These are phyloP conservation scores for Dothistroma septosporum DNA, from an alignment of 2,329 filamentous ascomycete genomes.

Conservation along the genomic window DNA sequence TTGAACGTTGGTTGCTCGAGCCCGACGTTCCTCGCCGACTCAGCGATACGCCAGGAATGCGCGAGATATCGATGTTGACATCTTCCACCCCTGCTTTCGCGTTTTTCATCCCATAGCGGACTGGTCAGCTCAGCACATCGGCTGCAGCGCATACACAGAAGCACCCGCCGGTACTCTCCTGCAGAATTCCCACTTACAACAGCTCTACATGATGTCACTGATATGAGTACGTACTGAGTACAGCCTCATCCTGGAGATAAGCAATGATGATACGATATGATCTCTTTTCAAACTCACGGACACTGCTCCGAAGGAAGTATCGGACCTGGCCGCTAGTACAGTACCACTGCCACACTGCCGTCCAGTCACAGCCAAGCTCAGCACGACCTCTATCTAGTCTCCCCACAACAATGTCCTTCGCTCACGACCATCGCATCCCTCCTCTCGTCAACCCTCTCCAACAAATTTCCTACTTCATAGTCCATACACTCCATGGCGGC, in stretches of 20 bases:
- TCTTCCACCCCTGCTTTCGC: background rate
- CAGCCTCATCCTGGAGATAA: background rate
- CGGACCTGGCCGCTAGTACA: background rate
- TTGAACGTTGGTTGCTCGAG: slow-evolving; percentile 1
- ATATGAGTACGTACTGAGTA: background rate
- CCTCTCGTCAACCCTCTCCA: slow-evolving; percentile 1
- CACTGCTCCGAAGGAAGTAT: background rate
- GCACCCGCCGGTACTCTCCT: background rate
- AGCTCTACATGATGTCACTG: background rate
- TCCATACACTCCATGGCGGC: background rate
- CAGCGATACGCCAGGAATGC: background rate
- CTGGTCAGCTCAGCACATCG: background rate
- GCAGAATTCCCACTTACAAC: background rate
- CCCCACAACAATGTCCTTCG: background rate
- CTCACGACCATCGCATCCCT: background rate
- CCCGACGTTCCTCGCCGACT: background rate
- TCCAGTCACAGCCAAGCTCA: background rate
- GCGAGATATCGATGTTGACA: background rate
- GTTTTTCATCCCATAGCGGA: background rate
- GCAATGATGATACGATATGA: background rate
- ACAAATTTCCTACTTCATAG: background rate
- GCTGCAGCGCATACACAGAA: background rate
- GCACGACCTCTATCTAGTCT: background rate
- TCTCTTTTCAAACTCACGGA: background rate
- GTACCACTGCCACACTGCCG: background rate